These are phyloP conservation scores for Phytophthora cajani DNA, from an alignment of 352 stramenopile species.

Conservation along the genomic window DNA sequence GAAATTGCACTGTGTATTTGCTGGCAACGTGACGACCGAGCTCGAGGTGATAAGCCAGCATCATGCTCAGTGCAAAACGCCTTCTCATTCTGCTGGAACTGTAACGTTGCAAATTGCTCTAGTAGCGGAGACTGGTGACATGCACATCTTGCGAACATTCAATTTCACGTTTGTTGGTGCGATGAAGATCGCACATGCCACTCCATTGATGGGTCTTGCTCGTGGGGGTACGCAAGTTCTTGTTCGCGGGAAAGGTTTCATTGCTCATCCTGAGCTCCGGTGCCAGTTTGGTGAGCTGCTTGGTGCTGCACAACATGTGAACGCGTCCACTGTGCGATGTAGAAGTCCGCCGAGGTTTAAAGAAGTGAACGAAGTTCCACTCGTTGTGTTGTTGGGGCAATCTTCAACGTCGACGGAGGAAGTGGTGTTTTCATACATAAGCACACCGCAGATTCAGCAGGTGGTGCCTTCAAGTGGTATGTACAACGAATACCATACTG, in stretches of 20 bases:
- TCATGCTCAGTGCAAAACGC: conserved; percentile 37
- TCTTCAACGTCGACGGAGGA: conserved; percentile 8
- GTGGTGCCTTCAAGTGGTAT: conserved; percentile 40
- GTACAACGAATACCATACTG: conserved; percentile 21
- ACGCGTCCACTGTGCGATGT: conserved; percentile 34
- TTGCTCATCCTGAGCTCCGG: conserved; percentile 32
- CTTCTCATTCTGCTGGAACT: conserved; percentile 27
- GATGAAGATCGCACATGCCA: conserved; percentile 37
- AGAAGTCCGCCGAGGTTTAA: conserved; percentile 42
- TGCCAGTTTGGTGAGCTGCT: conserved; percentile 45
- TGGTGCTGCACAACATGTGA: conserved; percentile 34
- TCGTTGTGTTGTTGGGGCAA: conserved; percentile 38
- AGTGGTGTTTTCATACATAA: conserved; percentile 41
- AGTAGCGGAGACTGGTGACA: conserved; percentile 1
- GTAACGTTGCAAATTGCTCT: conserved; percentile 31
- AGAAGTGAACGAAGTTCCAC: conserved; percentile 3
- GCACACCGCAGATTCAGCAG: conserved; percentile 28
- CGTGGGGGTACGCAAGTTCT: conserved; percentile 40
- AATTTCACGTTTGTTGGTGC: conserved; percentile 43
- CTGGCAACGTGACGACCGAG: background rate
- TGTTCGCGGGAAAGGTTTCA: conserved; percentile 46
- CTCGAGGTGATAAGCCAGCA: conserved; percentile 10
- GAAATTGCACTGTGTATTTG: conserved; percentile 46
- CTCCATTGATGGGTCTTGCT: conserved; percentile 32
- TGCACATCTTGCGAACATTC: conserved; percentile 23